Conservation (phyloP, 139 green algal genomes). For the Yamagishiella unicocca region DNA sequence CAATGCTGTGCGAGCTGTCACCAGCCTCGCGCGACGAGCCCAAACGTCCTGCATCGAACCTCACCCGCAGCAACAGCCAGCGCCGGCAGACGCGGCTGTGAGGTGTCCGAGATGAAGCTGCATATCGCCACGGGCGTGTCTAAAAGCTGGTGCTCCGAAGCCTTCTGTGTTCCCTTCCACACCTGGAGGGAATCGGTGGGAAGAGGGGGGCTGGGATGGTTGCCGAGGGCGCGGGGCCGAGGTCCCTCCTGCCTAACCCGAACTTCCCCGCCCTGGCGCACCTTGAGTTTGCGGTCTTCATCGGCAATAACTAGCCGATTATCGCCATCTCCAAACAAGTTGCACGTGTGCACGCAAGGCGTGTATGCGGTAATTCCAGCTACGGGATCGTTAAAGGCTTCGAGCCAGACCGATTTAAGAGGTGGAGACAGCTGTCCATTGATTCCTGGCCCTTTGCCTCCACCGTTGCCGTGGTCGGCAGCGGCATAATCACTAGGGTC, state of each 20-base stretch:
- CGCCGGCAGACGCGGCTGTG: conserved; percentile 53
- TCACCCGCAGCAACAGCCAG: conserved; percentile 74
- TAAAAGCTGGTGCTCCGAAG: conserved; percentile 72
- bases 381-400: conserved; percentile 64
- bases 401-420: conserved; percentile 29
- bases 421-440: background rate
- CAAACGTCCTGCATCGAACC: no score
- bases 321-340: conserved; percentile 81
- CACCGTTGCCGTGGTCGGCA: background rate
- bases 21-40: no score
- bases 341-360: conserved; percentile 65
- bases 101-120: conserved; percentile 63
- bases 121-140: conserved; percentile 68
- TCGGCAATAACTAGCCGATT: conserved; percentile 78
- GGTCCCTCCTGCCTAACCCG: background rate
- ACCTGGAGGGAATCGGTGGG: conserved; percentile 56
- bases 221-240: background rate
- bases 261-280: background rate
- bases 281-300: conserved; percentile 78
- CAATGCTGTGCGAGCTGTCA: no score
- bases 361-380: conserved; percentile 67
- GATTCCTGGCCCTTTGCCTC: background rate
- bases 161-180: conserved; percentile 75
- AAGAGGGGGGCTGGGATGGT: background rate
- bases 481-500: conserved; percentile 17